A percentile compares a stretch with the other conserved stretches of the same genome.
phyloP scores from a whole-genome alignment of 2,329 filamentous ascomycete species.

The Ophiostoma piceae region DNA sequence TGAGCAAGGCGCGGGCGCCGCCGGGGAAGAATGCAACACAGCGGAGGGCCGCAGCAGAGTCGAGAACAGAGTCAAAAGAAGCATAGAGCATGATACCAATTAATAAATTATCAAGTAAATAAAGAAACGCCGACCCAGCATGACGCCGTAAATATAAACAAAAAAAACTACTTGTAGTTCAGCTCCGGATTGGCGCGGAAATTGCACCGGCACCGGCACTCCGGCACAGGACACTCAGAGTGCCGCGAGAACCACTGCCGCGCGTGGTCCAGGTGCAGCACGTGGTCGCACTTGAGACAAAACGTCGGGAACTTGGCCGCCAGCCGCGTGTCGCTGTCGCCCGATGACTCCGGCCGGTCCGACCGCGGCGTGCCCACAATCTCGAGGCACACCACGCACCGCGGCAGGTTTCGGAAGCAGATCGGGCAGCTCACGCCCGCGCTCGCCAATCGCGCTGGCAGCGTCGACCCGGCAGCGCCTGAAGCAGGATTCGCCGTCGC shows the following conservation, averaged over 20 bases:
- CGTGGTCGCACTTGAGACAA: conserved; percentile 63
- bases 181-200: conserved; percentile 56
- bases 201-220: conserved; percentile 62
- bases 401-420: conserved; percentile 61
- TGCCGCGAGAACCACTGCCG: conserved; percentile 62
- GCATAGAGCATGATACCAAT: not conserved
- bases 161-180: conserved; percentile 40
- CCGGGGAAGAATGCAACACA: conserved; percentile 39
- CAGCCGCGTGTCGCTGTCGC: conserved; percentile 43
- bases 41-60: not conserved
- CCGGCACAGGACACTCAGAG: conserved; percentile 61
- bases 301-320: conserved; percentile 62
- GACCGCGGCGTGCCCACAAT: conserved; percentile 60
- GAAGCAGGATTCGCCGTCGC: not conserved
- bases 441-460: conserved; percentile 51
- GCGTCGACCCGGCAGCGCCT: conserved; percentile 23
- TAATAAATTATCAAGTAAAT: not conserved
- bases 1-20: conserved; percentile 41
- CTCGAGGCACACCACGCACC: conserved; percentile 63
- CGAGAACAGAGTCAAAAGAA: not conserved
- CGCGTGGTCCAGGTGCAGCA: conserved; percentile 62
- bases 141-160: not conserved
- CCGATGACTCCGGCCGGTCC: conserved; percentile 49
- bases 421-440: conserved; percentile 61
- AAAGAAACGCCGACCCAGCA: not conserved